Percentiles rank a stretch among this genome's conserved stretches.
phyloP scores from a whole-genome alignment of 1,284 basidiomycete species.

The Trichosporon coremiiforme region DNA sequence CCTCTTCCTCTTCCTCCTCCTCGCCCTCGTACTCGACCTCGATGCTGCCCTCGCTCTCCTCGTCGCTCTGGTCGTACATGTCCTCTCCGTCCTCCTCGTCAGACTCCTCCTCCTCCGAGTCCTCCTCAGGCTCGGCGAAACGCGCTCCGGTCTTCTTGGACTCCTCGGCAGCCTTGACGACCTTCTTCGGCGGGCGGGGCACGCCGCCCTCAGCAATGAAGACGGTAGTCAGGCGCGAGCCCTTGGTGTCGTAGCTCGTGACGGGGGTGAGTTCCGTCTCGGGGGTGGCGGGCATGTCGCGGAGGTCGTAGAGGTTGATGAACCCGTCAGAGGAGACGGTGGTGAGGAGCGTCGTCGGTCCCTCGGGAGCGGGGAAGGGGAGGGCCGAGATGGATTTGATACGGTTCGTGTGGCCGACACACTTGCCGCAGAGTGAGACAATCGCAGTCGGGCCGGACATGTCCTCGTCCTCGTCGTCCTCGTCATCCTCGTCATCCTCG shows the following conservation, averaged over 20 bases:
- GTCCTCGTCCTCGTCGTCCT: constrained; percentile 37
- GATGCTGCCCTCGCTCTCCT: constrained; percentile 32
- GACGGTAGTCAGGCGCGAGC: constrained; percentile 78
- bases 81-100: constrained; percentile 37
- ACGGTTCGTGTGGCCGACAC: constrained; percentile 51
- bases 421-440: constrained; percentile 37
- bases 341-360: constrained; percentile 65
- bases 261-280: constrained; percentile 58
- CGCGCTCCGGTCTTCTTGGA: constrained; percentile 49
- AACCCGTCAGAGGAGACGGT: constrained; percentile 83
- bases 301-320: constrained; percentile 76
- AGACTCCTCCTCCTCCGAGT: constrained; percentile 33
- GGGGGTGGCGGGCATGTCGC: constrained; percentile 51
- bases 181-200: constrained; percentile 33
- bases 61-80: constrained; percentile 34
- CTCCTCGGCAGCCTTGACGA: constrained; percentile 42
- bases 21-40: constrained; percentile 34
- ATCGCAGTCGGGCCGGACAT: constrained; percentile 48
- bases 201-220: constrained; percentile 65
- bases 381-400: constrained; percentile 53
- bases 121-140: constrained; percentile 37
- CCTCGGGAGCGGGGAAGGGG: constrained; percentile 35
- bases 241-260: constrained; percentile 76
- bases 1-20: constrained; percentile 28
- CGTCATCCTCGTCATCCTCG: constrained; percentile 34